These are phyloP conservation scores for Cyberlindnera euphorbiae DNA, from an alignment of 805 yeast species.

Conservation along the genomic window DNA sequence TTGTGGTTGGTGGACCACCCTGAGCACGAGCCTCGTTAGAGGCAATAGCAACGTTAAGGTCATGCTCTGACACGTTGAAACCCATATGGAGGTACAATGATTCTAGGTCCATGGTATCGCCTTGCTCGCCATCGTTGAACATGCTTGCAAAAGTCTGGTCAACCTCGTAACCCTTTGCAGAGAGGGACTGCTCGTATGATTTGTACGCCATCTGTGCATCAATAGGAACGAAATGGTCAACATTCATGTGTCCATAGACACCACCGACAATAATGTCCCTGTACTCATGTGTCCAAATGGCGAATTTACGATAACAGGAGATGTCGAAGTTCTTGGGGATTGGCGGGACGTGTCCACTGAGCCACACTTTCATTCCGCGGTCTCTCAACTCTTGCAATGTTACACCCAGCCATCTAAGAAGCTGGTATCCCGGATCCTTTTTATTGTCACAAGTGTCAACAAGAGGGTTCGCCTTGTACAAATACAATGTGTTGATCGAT, in stretches of 20 bases:
- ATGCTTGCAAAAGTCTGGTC: conserved; percentile 20
- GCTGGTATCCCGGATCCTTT: conserved; percentile 75
- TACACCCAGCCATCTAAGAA: conserved; percentile 73
- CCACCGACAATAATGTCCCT: conserved; percentile 83
- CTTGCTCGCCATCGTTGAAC: conserved; percentile 9
- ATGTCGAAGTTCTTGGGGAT: conserved; percentile 70
- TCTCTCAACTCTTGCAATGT: conserved; percentile 68
- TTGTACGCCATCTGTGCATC: conserved; percentile 67
- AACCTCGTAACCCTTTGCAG: conserved; percentile 27
- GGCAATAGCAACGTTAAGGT: conserved; percentile 27
- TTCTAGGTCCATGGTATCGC: conserved; percentile 26
- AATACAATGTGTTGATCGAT: conserved; percentile 72
- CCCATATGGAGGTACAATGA: conserved; percentile 19
- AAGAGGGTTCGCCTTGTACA: conserved; percentile 72
- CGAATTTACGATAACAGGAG: conserved; percentile 68
- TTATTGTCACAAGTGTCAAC: conserved; percentile 72
- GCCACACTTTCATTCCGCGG: conserved; percentile 80
- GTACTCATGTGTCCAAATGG: conserved; percentile 79
- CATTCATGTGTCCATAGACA: conserved; percentile 83
- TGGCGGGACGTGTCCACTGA: conserved; percentile 87
- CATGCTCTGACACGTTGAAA: conserved; percentile 17
- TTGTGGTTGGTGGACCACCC: conserved; percentile 67
- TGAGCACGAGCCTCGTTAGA: conserved; percentile 34
- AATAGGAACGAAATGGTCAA: conserved; percentile 78
- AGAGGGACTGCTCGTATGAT: conserved; percentile 20